These are phyloP conservation scores for Pichia thaimueangensis DNA, from an alignment of 805 yeast species.

Conservation along the genomic window DNA sequence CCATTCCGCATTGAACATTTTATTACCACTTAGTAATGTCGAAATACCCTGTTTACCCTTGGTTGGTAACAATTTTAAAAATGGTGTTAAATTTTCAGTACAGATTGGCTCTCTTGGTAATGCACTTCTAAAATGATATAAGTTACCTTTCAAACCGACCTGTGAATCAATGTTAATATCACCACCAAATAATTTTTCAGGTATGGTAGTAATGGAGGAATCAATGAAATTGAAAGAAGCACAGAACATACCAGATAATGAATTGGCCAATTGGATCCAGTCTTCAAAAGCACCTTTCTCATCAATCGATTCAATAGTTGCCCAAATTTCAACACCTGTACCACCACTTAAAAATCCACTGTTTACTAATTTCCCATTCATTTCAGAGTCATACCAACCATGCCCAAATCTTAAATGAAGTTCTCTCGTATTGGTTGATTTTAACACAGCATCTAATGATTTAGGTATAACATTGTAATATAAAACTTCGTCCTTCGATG, in stretches of 20 bases:
- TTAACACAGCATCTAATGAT: constrained; percentile 69
- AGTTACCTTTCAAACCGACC: constrained; percentile 31
- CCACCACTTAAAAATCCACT: constrained; percentile 79
- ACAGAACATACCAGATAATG: constrained; percentile 87
- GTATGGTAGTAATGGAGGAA: constrained; percentile 66
- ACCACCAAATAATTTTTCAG: constrained; percentile 37
- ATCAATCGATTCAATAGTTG: constrained; percentile 61
- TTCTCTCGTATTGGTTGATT: constrained; percentile 59
- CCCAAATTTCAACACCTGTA: constrained; percentile 92
- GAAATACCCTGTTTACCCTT: constrained; percentile 87
- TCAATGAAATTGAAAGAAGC: constrained; percentile 91
- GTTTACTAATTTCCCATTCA: constrained; percentile 78
- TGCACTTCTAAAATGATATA: constrained; percentile 71
- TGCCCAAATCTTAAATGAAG: constrained; percentile 82
- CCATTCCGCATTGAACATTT: constrained; percentile 88
- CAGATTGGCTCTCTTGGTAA: constrained; percentile 94
- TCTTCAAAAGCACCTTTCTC: constrained; percentile 48
- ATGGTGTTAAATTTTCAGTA: constrained; percentile 94
- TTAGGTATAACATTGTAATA: constrained; percentile 75
- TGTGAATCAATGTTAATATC: constrained; percentile 17
- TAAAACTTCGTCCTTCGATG: constrained; percentile 13
- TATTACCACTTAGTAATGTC: constrained; percentile 81
- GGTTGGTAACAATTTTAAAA: constrained; percentile 82
- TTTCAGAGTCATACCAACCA: constrained; percentile 90
- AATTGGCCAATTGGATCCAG: constrained; percentile 71